Evolutionary conservation across 2,329 filamentous ascomycete genomes (phyloP).

Genomic region (Fonsecaea erecta): DNA sequence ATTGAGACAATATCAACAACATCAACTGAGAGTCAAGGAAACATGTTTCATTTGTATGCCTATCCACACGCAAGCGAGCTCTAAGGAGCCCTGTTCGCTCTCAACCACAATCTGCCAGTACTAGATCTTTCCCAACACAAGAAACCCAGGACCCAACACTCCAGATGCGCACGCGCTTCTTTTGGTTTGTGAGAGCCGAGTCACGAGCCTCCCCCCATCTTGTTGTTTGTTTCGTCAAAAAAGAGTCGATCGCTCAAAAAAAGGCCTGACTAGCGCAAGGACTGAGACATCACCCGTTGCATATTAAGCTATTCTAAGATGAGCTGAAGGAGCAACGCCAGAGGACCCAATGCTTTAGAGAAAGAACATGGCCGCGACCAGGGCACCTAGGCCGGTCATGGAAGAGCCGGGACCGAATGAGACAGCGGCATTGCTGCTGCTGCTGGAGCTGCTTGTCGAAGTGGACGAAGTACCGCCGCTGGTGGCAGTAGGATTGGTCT

Average conservation of each 20-base stretch:
- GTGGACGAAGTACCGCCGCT: conserved; percentile 23
- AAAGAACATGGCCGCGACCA: conserved; percentile 37
- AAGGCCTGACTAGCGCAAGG: conserved; percentile 24
- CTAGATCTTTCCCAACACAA: conserved; percentile 34
- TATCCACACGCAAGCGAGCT: conserved; percentile 37
- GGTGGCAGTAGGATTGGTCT: conserved; percentile 30
- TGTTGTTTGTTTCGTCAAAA: conserved; percentile 21
- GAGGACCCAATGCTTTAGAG: conserved; percentile 31
- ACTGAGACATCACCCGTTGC: conserved; percentile 29
- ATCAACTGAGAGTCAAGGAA: conserved; percentile 20
- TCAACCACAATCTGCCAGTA: conserved; percentile 34
- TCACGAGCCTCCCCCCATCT: conserved; percentile 20
- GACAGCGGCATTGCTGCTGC: conserved; percentile 20
- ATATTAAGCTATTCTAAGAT: conserved; percentile 37
- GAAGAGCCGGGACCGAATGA: conserved; percentile 28
- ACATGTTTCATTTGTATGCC: conserved; percentile 37
- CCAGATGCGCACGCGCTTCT: conserved; percentile 26
- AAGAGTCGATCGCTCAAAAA: conserved; percentile 20
- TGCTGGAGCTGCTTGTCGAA: conserved; percentile 28
- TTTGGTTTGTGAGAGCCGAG: conserved; percentile 17
- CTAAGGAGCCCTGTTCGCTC: conserved; percentile 30
- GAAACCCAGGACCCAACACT: conserved; percentile 21
- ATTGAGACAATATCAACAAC: not conserved
- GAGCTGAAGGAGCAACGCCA: conserved; percentile 30
- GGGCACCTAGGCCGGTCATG: conserved; percentile 34